Evolutionary conservation across 2,329 filamentous ascomycete species (phyloP).

Genomic region (Pseudocercospora musae): DNA sequence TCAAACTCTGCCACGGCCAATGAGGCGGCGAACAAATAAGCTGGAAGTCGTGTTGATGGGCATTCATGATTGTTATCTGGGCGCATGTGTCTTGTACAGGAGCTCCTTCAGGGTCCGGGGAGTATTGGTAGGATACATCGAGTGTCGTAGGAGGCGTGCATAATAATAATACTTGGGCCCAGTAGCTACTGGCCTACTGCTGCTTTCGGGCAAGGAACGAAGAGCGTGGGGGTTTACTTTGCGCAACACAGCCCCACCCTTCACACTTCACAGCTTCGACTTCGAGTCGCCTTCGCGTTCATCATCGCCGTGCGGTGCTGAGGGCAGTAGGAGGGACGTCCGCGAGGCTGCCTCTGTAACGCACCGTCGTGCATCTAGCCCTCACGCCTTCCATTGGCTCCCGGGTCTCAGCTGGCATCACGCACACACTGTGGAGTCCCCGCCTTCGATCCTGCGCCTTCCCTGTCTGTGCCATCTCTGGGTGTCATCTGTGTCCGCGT

Average conservation of each 20-base stretch:
- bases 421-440: conserved; percentile 2
- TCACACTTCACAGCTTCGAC: not conserved
- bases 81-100: not conserved
- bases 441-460: conserved; percentile 7
- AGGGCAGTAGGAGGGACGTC: not conserved
- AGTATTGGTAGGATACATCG: not conserved
- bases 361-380: not conserved
- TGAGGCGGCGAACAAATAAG: not conserved
- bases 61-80: too few species aligned
- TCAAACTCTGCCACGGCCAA: not conserved
- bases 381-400: not conserved
- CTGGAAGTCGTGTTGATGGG: not conserved
- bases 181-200: not conserved
- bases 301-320: too few species aligned
- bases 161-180: not conserved
- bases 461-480: conserved; percentile 3
- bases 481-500: conserved; percentile 4
- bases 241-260: not conserved
- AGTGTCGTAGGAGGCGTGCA: not conserved
- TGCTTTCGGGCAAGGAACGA: not conserved
- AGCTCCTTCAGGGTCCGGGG: not conserved
- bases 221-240: not conserved
- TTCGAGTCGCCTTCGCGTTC: conserved; percentile 1
- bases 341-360: not conserved
- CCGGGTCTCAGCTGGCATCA: not conserved